Conservation (phyloP, 208 protist species). For the Trichomonas vaginalis region DNA sequence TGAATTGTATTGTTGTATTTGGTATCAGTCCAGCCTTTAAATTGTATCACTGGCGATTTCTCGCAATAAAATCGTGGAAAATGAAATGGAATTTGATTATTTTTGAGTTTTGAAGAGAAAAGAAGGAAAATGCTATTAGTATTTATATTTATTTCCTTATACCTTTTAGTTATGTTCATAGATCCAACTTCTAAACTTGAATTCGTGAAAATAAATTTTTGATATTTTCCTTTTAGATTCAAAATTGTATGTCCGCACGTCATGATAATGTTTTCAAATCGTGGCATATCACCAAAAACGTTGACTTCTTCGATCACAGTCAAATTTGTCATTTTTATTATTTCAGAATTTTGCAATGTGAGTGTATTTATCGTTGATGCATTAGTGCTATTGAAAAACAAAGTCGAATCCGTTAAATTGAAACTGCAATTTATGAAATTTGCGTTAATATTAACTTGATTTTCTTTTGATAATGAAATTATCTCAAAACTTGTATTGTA, state of each 20-base stretch:
- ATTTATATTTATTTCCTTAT: neutral
- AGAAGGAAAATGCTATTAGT: neutral
- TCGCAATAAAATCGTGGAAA: too few relatives aligned
- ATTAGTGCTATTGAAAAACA: too few relatives aligned
- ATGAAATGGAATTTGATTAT: too few relatives aligned
- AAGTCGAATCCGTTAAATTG: too few relatives aligned
- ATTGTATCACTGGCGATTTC: too few relatives aligned
- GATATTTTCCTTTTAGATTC: neutral
- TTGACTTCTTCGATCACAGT: neutral
- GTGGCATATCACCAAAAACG: neutral
- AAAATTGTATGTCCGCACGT: neutral
- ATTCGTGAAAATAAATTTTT: neutral
- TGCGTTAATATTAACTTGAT: too few relatives aligned
- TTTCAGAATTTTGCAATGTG: neutral
- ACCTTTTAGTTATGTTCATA: neutral
- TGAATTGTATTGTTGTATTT: too few relatives aligned
- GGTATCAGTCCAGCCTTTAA: too few relatives aligned
- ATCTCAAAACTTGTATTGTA: too few relatives aligned
- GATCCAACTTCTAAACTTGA: neutral
- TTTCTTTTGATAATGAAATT: too few relatives aligned
- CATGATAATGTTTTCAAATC: neutral
- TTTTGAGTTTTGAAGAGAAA: too few relatives aligned
- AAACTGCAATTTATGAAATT: too few relatives aligned
- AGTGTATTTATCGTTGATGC: neutral
- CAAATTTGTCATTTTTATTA: neutral